These are phyloP conservation scores for Acacia crassicarpa DNA, from an alignment of 306 rosid genomes.

Conservation along the genomic window DNA sequence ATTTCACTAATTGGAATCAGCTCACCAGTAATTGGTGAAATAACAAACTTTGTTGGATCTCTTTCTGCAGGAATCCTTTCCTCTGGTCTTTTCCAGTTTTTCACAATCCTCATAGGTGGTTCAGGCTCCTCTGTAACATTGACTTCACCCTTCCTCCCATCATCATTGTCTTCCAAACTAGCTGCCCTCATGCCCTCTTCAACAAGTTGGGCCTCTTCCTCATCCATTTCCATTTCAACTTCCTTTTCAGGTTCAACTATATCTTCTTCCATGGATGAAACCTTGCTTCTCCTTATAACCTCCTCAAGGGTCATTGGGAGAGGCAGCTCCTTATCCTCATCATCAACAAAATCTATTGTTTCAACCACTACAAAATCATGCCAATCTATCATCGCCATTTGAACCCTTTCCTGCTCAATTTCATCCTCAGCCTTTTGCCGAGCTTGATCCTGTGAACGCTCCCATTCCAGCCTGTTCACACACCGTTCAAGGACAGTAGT, in stretches of 20 bases:
- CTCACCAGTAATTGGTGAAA: constrained; percentile 93
- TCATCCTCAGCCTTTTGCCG: constrained; percentile 95
- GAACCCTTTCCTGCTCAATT: constrained; percentile 87
- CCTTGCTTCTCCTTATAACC: constrained; percentile 91
- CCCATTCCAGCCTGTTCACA: constrained; percentile 91
- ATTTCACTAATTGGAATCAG: constrained; percentile 82
- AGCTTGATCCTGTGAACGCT: constrained; percentile 93
- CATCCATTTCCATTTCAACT: constrained; percentile 98
- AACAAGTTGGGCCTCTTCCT: constrained; percentile 92
- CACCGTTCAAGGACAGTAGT: constrained; percentile 90
- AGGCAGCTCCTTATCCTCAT: constrained; percentile 94
- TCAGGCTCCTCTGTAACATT: constrained; percentile 72
- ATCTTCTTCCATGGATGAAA: constrained; percentile 70
- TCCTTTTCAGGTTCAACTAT: constrained; percentile 78
- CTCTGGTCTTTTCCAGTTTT: constrained; percentile 98
- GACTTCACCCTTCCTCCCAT: constrained; percentile 59
- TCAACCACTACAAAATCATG: constrained; percentile 99
- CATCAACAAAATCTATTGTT: constrained; percentile 88
- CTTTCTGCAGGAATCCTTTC: constrained; percentile 82
- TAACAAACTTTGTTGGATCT: constrained; percentile 80
- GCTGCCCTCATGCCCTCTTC: constrained; percentile 87
- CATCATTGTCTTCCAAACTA: constrained; percentile 68
- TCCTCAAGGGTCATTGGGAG: constrained; percentile 95
- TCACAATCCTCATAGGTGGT: constrained; percentile 92
- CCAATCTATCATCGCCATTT: constrained; percentile 99